Conservation (phyloP, 2,329 filamentous ascomycete species). For the Hymenoscyphus linearis region DNA sequence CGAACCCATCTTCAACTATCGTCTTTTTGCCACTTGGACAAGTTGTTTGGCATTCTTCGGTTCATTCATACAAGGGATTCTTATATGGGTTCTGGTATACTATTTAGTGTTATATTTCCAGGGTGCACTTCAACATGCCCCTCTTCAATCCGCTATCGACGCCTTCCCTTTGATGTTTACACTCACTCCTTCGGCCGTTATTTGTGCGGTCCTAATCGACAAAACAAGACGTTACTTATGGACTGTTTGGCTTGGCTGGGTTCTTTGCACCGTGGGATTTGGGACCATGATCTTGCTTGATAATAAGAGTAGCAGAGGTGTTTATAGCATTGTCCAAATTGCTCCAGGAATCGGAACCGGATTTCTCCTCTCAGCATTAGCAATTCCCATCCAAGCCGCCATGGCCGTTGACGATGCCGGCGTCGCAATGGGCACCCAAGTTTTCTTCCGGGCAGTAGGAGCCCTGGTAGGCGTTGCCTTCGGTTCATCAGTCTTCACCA, state of each 20-base stretch:
- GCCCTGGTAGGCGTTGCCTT: constrained; percentile 59
- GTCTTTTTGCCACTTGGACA: background rate
- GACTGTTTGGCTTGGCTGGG: constrained; percentile 56
- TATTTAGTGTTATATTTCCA: constrained; percentile 45
- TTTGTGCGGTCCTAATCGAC: constrained; percentile 41
- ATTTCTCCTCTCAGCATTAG: constrained; percentile 49
- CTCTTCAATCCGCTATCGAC: constrained; percentile 47
- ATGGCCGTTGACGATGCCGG: constrained; percentile 43
- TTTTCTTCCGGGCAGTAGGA: constrained; percentile 60
- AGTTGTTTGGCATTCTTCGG: constrained; percentile 27
- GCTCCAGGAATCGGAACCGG: constrained; percentile 3
- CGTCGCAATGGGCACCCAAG: constrained; percentile 52
- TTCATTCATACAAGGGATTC: constrained; percentile 43
- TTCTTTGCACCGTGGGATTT: constrained; percentile 47
- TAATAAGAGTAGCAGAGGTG: background rate
- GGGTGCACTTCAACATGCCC: constrained; percentile 44
- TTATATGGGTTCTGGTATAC: constrained; percentile 46
- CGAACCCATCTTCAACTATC: constrained; percentile 1
- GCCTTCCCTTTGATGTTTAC: constrained; percentile 54
- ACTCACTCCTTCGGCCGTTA: constrained; percentile 51
- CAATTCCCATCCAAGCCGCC: constrained; percentile 33
- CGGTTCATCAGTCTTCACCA: constrained; percentile 54
- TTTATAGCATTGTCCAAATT: background rate
- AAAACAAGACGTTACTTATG: constrained; percentile 41
- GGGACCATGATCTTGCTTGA: constrained; percentile 36